Evolutionary conservation across 345 rosid species (phyloP).

Genomic region (Eucalyptus albens): DNA sequence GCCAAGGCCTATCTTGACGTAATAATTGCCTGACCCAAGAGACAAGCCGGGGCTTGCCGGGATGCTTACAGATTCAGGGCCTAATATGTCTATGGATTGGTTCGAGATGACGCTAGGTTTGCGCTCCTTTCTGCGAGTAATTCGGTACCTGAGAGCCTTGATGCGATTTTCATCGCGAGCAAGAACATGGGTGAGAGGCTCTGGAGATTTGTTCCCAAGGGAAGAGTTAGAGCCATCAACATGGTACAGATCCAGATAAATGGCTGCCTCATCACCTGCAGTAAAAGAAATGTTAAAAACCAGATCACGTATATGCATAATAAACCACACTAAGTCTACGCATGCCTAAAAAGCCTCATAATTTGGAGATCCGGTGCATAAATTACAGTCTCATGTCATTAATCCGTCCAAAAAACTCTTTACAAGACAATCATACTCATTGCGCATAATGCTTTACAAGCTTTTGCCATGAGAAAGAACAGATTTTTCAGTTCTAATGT

Average conservation of each 20-base stretch:
- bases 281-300: neutral
- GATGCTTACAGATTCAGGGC: constrained; percentile 1
- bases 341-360: neutral
- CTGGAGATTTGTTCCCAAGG: neutral
- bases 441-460: neutral
- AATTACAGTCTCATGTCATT: neutral
- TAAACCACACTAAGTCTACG: neutral
- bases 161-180: constrained; percentile 13
- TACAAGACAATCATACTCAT: neutral
- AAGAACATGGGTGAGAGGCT: constrained; percentile 1
- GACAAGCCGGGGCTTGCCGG: constrained; percentile 18
- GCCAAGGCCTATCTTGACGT: constrained; percentile 26
- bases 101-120: neutral
- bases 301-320: neutral
- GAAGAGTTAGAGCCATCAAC: constrained; percentile 6
- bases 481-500: neutral
- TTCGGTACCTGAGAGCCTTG: neutral
- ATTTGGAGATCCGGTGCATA: neutral
- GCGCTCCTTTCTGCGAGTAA: neutral
- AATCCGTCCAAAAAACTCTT: neutral
- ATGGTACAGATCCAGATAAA: constrained; percentile 9
- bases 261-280: neutral
- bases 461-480: neutral
- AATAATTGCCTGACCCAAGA: constrained; percentile 26
- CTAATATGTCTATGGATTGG: neutral